phyloP scores from a whole-genome alignment of 2,329 filamentous ascomycete genomes.

The Daldinia sp. region DNA sequence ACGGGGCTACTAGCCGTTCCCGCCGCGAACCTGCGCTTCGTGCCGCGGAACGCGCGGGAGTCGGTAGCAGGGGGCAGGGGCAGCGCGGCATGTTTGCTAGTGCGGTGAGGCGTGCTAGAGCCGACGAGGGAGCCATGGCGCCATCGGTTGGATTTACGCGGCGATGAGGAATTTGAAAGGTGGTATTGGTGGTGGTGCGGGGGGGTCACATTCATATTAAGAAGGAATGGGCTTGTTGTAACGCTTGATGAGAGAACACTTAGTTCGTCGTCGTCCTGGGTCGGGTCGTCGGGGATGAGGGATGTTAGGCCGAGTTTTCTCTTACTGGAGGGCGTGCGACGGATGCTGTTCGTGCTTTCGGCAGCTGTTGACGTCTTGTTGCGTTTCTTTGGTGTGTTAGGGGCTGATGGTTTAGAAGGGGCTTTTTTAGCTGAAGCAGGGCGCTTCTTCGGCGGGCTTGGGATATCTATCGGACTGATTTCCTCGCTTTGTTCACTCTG shows the following conservation, averaged over 20 bases:
- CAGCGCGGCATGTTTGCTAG: slow-evolving; percentile 11
- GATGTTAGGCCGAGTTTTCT: slow-evolving; percentile 44
- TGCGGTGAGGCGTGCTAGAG: slow-evolving; percentile 9
- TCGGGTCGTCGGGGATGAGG: slow-evolving; percentile 42
- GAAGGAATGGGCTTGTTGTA: slow-evolving; percentile 24
- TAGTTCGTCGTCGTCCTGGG: slow-evolving; percentile 47
- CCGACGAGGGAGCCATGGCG: slow-evolving; percentile 25
- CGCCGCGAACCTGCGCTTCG: slow-evolving; percentile 13
- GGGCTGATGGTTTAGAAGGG: slow-evolving; percentile 7
- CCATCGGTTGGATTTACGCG: slow-evolving; percentile 29
- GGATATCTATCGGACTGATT: background rate
- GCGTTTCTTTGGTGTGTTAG: slow-evolving; percentile 33
- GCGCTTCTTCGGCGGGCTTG: background rate
- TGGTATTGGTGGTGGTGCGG: background rate
- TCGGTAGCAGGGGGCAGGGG: slow-evolving; percentile 41
- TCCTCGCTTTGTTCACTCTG: background rate
- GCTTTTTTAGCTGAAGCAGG: background rate
- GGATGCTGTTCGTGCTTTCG: slow-evolving; percentile 9
- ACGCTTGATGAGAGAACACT: slow-evolving; percentile 39
- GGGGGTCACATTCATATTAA: background rate
- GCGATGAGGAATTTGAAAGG: slow-evolving; percentile 21
- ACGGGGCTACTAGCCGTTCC: slow-evolving; percentile 1
- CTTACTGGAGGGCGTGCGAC: slow-evolving; percentile 12
- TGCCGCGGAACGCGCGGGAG: slow-evolving; percentile 32
- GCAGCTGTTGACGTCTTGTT: slow-evolving; percentile 2